These are phyloP conservation scores for Chlorella sp. DNA, from an alignment of 139 green algal species.

Conservation along the genomic window DNA sequence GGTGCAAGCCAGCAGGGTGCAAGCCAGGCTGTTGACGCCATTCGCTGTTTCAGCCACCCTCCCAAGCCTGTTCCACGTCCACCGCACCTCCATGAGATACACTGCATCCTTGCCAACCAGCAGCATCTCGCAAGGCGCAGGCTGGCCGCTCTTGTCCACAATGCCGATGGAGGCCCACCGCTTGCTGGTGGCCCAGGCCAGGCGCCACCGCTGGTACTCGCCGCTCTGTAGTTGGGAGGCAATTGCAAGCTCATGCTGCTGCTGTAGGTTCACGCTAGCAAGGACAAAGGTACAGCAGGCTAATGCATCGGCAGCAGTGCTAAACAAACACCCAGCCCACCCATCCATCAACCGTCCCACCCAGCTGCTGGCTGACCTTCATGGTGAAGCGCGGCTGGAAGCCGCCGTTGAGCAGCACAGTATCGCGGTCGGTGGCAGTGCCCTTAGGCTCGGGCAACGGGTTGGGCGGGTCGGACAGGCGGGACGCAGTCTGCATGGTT, in stretches of 20 bases:
- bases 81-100: not conserved
- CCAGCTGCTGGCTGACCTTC: too few species aligned
- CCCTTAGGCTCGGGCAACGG: not conserved
- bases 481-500: not conserved
- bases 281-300: too few species aligned
- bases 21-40: too few species aligned
- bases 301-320: too few species aligned
- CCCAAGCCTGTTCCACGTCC: too few species aligned
- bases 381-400: not conserved
- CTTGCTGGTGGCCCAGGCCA: not conserved
- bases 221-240: too few species aligned
- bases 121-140: not conserved
- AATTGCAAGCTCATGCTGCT: too few species aligned
- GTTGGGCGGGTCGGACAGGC: not conserved
- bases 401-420: not conserved
- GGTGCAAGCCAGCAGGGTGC: too few species aligned
- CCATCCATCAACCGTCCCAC: too few species aligned
- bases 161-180: not conserved
- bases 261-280: too few species aligned
- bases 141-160: not conserved
- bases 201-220: conserved; percentile 2
- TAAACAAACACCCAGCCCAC: too few species aligned
- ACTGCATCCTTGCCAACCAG: conserved; percentile 6
- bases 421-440: not conserved
- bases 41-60: too few species aligned